These are phyloP conservation scores for Termitomyces eurrhizus DNA, from an alignment of 768 basidiomycete genomes.

Conservation along the genomic window DNA sequence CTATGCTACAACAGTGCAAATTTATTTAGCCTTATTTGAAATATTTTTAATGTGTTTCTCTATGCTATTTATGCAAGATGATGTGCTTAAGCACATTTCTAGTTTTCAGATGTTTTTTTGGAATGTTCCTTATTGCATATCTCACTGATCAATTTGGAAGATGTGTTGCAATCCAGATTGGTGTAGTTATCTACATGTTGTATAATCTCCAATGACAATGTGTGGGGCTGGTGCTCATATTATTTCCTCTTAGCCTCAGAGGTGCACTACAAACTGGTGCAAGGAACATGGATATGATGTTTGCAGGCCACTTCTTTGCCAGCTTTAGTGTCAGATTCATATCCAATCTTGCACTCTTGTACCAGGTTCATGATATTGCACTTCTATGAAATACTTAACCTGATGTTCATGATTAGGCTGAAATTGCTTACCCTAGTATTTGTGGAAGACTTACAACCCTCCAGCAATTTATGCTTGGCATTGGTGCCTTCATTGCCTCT, in stretches of 20 bases:
- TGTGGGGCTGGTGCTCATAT: background rate
- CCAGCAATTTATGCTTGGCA: conserved; percentile 49
- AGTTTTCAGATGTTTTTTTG: conserved; percentile 42
- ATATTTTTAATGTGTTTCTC: conserved; percentile 33
- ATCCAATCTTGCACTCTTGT: conserved; percentile 46
- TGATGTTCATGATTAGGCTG: conserved; percentile 27
- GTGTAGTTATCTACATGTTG: conserved; percentile 37
- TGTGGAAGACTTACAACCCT: conserved; percentile 51
- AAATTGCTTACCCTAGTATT: conserved; percentile 55
- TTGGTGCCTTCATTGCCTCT: conserved; percentile 47
- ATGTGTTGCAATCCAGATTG: conserved; percentile 36
- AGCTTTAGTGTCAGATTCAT: conserved; percentile 47
- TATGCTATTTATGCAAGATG: background rate
- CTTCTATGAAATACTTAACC: background rate
- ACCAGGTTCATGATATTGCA: conserved; percentile 31
- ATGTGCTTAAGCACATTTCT: background rate
- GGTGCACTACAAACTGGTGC: conserved; percentile 46
- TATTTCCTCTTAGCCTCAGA: conserved; percentile 28
- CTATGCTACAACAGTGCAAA: conserved; percentile 30
- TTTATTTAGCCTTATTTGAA: conserved; percentile 35
- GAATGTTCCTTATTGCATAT: conserved; percentile 41
- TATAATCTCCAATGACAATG: background rate
- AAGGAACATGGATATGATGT: conserved; percentile 43
- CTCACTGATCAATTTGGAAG: conserved; percentile 34
- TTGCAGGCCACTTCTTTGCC: conserved; percentile 48